phyloP scores from a whole-genome alignment of 2,329 filamentous ascomycete genomes.

The Cytospora chrysosperma region DNA sequence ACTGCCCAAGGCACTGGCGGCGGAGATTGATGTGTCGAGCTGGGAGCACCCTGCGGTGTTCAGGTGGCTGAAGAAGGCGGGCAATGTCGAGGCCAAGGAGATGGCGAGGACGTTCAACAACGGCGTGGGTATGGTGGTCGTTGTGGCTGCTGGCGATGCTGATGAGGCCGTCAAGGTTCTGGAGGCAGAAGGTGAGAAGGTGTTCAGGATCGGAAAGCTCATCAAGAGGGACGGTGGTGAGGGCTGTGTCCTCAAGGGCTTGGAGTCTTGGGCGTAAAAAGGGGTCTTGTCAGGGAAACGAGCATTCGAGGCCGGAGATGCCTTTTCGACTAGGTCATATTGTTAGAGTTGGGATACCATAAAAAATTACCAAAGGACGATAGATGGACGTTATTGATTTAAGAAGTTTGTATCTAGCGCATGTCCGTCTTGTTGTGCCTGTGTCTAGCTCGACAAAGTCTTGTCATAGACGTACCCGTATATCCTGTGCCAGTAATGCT shows the following conservation, averaged over 20 bases:
- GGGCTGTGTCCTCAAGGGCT: slow-evolving; percentile 50
- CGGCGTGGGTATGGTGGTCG: slow-evolving; percentile 90
- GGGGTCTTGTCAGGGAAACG: not conserved
- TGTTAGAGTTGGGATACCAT: not conserved
- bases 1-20: slow-evolving; percentile 75
- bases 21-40: slow-evolving; percentile 72
- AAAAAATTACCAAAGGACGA: no score
- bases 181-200: slow-evolving; percentile 68
- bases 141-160: slow-evolving; percentile 66
- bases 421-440: no score
- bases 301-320: not conserved
- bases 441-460: no score
- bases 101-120: slow-evolving; percentile 95
- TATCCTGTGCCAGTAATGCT: no score
- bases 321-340: not conserved
- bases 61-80: slow-evolving; percentile 74
- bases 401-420: no score
- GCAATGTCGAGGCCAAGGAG: slow-evolving; percentile 72
- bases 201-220: slow-evolving; percentile 73
- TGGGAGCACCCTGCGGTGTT: slow-evolving; percentile 82
- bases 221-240: slow-evolving; percentile 52
- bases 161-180: slow-evolving; percentile 60
- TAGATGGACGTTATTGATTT: no score
- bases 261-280: slow-evolving; percentile 21
- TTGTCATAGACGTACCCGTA: no score